Evolutionary conservation across 2,329 filamentous ascomycete genomes (phyloP), one percentile per base, ranked within the genome.

Genomic region (Fusarium chaquense): DNA sequence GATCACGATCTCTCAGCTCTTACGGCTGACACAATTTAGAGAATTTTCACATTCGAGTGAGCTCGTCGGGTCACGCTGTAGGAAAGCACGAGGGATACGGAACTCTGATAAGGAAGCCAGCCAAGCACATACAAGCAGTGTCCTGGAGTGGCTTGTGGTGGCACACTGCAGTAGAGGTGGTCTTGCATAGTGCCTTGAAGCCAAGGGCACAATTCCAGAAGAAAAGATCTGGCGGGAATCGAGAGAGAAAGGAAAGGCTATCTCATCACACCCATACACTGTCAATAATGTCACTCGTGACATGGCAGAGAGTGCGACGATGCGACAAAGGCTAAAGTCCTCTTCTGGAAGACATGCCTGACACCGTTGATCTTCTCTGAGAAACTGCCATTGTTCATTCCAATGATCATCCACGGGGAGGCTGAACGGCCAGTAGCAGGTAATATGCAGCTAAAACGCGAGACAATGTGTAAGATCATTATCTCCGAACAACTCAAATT

Each of bases 81-180:
- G 13, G 20, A 36, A 43, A 43, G 13, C 5, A 6, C 18, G 24
- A 32, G 36, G 20, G 11, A 26, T 32, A 9, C 13, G 44, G 35
- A 33, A 38, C 16, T 26, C 26, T 15, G 20, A 30, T 20, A 47
- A 50, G 13, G 28, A 28, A 20, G 28, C n/a, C 24, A 20, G 30
- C 33, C 24, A 20, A 49, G 20, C 11, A 20, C 24, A 35, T 11
- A 20, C 30, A 35, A 38, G 52, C 40, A 43, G 43, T 46, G 30
- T 36, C 33, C 20, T 35, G 30, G 35, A 26, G 62, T 62, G 61
- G 57, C 55, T 69, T 61, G 35, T 16, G 10, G 46, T 45, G 47
- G 28, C 35, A 51, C n/a, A 35, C 55, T 32, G 38, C 38, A 53
- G 50, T 28, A 40, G 30, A 62, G 43, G 45, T 40, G 49, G 52